Evolutionary conservation across 139 green algal genomes (phyloP), one percentile per base, ranked within the genome.

Genomic region (Micractinium sp.): DNA sequence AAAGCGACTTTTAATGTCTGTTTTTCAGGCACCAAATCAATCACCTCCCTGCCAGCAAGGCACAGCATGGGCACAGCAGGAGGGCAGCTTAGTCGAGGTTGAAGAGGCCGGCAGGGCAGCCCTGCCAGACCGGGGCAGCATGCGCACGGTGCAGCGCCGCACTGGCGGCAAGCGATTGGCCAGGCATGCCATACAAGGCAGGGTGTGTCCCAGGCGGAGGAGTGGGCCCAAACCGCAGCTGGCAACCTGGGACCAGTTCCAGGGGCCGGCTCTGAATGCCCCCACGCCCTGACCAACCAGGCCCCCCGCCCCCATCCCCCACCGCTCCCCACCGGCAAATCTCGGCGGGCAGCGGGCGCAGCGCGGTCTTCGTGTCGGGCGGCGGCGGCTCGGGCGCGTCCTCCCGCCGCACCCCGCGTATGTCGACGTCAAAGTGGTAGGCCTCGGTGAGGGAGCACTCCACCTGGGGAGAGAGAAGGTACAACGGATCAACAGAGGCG

Each of bases 371-470:
- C 23, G 71, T 25, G 39, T 60, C 76, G 73, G 38, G 39, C 0
- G 82, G 69, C 0, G 81, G 47, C 69, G 38, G 56, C 82, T 89
- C 89, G 47, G 89, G 81, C 2, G 67, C 89, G 20, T 38, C 82
- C 2, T 88, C 82, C n/a, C 47, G 27, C 9, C 47, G 61, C 63
- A 79, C 80, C 0, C 82, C 69, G 9, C 33, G 53, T 38, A 91
- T 67, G 41, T 86, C 69, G n/a, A 91, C 89, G 16, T 87, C 89
- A 47, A 89, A 91, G 33, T 91, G 89, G 78, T 91, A 91, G 0
- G 83, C 85, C 85, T 91, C 89, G 31, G 0, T 41, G 12, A 87
- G 56, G 27, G 23, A 36, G 85, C 82, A 89, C 29, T 87, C 63
- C 60, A 91, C 88, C 81, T 88, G 82, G 23, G 73, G 47, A 14